These are phyloP conservation scores for Ploettnerulaceae sp. DNA, from an alignment of 2,329 filamentous ascomycete genomes.

Conservation along the genomic window DNA sequence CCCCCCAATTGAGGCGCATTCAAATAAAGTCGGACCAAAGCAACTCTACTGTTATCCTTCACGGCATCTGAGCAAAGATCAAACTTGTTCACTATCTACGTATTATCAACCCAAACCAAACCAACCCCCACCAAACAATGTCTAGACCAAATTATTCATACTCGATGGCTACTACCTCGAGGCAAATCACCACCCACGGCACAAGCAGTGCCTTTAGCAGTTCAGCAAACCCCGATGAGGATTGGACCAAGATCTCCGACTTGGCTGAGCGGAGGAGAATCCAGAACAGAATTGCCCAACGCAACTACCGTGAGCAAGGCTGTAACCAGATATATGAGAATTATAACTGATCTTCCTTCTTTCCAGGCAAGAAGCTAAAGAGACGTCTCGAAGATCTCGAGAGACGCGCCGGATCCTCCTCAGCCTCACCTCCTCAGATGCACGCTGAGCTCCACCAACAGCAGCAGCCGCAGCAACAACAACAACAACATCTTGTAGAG, in stretches of 20 bases:
- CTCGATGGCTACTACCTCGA: constrained; percentile 34
- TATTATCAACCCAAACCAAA: constrained; percentile 11
- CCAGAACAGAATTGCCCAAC: constrained; percentile 96
- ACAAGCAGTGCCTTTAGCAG: constrained; percentile 94
- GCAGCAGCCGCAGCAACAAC: no score
- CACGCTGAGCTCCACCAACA: constrained; percentile 43
- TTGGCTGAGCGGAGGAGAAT: constrained; percentile 89
- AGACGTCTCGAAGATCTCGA: constrained; percentile 81
- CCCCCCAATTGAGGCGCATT: constrained; percentile 24
- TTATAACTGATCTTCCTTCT: constrained; percentile 18
- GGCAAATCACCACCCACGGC: constrained; percentile 67
- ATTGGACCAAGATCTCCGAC: constrained; percentile 99
- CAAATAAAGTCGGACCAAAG: constrained; percentile 15
- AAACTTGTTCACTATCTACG: constrained; percentile 13
- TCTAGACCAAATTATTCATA: constrained; percentile 32
- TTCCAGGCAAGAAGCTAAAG: constrained; percentile 84
- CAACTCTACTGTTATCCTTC: constrained; percentile 1
- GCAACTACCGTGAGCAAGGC: constrained; percentile 80
- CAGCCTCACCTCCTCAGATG: constrained; percentile 50
- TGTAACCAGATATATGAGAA: neutral
- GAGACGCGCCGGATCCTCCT: constrained; percentile 64
- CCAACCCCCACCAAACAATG: constrained; percentile 28
- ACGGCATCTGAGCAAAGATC: neutral
- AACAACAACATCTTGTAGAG: constrained; percentile 19
- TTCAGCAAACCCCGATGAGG: constrained; percentile 91